Evolutionary conservation across 1,284 basidiomycete genomes (phyloP).

Genomic region (Heterobasidion irregulare): DNA sequence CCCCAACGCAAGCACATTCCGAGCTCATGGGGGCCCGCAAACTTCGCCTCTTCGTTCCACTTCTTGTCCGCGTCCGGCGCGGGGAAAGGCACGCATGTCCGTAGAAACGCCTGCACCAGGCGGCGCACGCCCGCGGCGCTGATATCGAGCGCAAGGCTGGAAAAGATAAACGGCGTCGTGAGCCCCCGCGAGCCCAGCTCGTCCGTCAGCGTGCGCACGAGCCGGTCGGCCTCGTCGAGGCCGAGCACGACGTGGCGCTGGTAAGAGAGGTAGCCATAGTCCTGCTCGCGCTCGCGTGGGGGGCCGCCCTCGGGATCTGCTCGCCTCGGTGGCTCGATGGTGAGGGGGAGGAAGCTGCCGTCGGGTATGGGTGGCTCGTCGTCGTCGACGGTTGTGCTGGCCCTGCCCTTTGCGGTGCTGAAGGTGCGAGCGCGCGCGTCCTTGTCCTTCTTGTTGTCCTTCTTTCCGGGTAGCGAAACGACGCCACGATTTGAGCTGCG

Average conservation of each 20-base stretch:
- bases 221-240: conserved; percentile 61
- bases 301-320: conserved; percentile 17
- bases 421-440: conserved; percentile 30
- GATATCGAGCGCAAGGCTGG: conserved; percentile 78
- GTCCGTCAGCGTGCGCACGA: conserved; percentile 63
- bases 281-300: conserved; percentile 26
- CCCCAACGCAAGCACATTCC: conserved; percentile 86
- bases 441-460: conserved; percentile 30
- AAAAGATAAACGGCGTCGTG: conserved; percentile 85
- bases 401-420: conserved; percentile 20
- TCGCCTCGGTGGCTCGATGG: conserved; percentile 37
- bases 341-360: conserved; percentile 54
- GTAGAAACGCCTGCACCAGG: conserved; percentile 70
- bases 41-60: conserved; percentile 73
- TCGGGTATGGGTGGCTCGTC: conserved; percentile 43
- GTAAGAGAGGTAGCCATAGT: conserved; percentile 69
- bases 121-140: conserved; percentile 61
- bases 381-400: conserved; percentile 10
- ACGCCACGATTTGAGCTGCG: conserved; percentile 28
- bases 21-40: conserved; percentile 79
- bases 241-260: conserved; percentile 69
- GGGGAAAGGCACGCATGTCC: conserved; percentile 36
- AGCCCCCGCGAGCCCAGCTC: conserved; percentile 72
- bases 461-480: conserved; percentile 21
- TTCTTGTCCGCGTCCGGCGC: conserved; percentile 39